Evolutionary conservation across 2,329 filamentous ascomycete genomes (phyloP), one percentile per base, ranked within the genome.

Genomic region (Curvularia lunata): DNA sequence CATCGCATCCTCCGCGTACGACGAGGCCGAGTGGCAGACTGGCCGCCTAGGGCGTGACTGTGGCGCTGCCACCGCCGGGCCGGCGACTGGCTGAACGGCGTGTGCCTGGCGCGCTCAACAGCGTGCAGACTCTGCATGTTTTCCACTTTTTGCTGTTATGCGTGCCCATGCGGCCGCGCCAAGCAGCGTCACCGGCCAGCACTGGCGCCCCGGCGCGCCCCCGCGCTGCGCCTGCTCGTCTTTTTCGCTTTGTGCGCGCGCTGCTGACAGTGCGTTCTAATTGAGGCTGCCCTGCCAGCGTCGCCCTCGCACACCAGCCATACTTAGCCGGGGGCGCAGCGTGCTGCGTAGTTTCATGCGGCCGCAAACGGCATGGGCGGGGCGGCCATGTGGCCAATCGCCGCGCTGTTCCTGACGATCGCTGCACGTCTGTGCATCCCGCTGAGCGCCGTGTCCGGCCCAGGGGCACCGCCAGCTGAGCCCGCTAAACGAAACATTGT

Each of bases 41-140:
- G 42, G n/a, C 19, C 38, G 54, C 13, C 60, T 62, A 28, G 42
- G 52, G 52, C 42, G 54, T 48, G 57, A 62, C 56, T 59, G 59
- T 64, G 62, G 64, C 52, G 42, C 52, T 58, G 59, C 56, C 53
- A 50, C 60, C 60, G 38, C 60, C 62, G 66, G 67, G 48, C 64
- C 67, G 64, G 61, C 54, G 62, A 56, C 49, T 54, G 51, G 62
- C 63, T 57, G 59, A 64, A 63, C 63, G 59, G 59, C 59, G 62
- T 58, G 56, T 54, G 53, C 32, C 56, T 69, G 63, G 67, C 55
- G 59, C 45, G 41, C 50, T 69, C 66, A 68, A 68, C 67, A 68
- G 56, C 23, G 41, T 42, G 27, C 49, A 19, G 45, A 27, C 23
- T 42, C 19, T 16, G 42, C n/a, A 45, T 42, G 21, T 27, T 16